Conservation (phyloP, 1,284 basidiomycete genomes). For the Rhodotorula mucilaginosa region DNA sequence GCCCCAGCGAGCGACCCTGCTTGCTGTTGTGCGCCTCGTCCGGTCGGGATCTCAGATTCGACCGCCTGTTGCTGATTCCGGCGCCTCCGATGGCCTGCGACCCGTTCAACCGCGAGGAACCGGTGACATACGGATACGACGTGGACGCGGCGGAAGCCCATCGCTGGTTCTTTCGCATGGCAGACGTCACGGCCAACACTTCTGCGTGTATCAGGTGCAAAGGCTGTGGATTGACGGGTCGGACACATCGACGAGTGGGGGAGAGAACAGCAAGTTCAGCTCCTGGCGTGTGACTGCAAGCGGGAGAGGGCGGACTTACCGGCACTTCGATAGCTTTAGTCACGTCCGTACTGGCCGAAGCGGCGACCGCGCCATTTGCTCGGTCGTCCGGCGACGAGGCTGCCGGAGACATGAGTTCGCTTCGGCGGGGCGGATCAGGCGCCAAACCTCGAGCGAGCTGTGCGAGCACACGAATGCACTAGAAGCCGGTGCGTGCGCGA, state of each 20-base stretch:
- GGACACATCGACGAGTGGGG: neutral
- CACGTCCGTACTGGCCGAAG: neutral
- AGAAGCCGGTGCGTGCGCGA: no score
- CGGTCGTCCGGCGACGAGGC: no score
- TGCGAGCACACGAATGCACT: no score
- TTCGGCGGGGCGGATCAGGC: no score
- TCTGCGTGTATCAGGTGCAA: conserved; percentile 82
- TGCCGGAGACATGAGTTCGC: no score
- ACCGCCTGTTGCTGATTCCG: neutral
- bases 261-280: neutral
- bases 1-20: conserved; percentile 48
- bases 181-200: conserved; percentile 85
- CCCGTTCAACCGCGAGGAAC: conserved; percentile 49
- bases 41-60: neutral
- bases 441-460: no score
- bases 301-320: neutral
- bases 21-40: neutral
- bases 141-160: conserved; percentile 69
- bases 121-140: conserved; percentile 45
- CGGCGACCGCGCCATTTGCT: no score
- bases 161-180: conserved; percentile 95
- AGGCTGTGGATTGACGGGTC: conserved; percentile 40
- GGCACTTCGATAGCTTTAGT: conserved; percentile 21
- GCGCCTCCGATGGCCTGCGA: conserved; percentile 13
- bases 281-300: neutral